phyloP scores from a whole-genome alignment of 2,329 filamentous ascomycete genomes.

The Penicillium sp. region DNA sequence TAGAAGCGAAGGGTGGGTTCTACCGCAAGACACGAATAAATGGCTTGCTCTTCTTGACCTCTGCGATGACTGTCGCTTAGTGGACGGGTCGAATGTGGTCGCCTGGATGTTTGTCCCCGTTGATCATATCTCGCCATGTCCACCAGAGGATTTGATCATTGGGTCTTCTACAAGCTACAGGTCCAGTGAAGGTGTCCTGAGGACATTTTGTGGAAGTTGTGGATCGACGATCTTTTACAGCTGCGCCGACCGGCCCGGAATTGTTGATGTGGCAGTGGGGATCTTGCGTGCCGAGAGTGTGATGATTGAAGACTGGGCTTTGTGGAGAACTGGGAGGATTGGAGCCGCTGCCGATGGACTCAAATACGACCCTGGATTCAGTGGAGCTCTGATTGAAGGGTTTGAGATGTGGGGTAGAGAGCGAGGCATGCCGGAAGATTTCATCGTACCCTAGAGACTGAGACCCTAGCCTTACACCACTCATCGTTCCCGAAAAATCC shows the following conservation, averaged over 20 bases:
- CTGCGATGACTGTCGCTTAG: conserved; percentile 44
- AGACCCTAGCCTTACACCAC: too few species aligned
- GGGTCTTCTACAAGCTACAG: conserved; percentile 43
- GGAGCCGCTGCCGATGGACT: conserved; percentile 17
- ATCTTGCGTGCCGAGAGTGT: conserved; percentile 43
- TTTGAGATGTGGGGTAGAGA: conserved; percentile 21
- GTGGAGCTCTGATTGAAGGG: conserved; percentile 17
- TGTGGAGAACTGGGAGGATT: conserved; percentile 43
- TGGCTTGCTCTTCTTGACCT: conserved; percentile 30
- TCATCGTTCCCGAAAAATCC: too few species aligned
- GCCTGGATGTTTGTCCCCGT: conserved; percentile 46
- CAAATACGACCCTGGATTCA: conserved; percentile 23
- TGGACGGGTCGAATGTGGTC: conserved; percentile 40
- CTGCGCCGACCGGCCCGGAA: conserved; percentile 33
- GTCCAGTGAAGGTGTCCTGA: conserved; percentile 37
- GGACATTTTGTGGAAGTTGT: conserved; percentile 49
- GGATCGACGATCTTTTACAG: conserved; percentile 48
- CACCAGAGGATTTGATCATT: conserved; percentile 23
- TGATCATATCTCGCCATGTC: conserved; percentile 35
- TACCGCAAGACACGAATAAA: conserved; percentile 16
- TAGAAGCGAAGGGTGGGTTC: conserved; percentile 17
- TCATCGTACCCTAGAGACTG: background rate
- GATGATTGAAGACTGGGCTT: conserved; percentile 45
- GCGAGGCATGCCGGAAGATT: conserved; percentile 16
- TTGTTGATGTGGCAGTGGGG: conserved; percentile 48